phyloP scores from a whole-genome alignment of 257 asterid genomes.

The Penstemon davidsonii region DNA sequence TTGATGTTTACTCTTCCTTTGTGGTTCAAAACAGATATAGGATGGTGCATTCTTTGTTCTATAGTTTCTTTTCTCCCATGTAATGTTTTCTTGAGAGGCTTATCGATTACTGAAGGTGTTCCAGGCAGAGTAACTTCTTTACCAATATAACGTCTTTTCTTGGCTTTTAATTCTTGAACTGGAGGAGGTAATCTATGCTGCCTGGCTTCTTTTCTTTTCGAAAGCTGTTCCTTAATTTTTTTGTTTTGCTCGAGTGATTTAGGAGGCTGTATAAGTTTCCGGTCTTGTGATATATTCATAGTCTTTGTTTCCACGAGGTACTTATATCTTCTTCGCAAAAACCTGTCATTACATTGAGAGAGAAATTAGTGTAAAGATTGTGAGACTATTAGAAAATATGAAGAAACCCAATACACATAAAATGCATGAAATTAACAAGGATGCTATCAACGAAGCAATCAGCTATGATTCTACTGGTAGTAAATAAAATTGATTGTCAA shows the following conservation, averaged over 20 bases:
- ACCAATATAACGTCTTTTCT: conserved; percentile 35
- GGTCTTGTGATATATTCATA: conserved; percentile 33
- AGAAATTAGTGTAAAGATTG: conserved; percentile 6
- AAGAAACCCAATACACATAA: not conserved
- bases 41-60: conserved; percentile 9
- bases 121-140: conserved; percentile 34
- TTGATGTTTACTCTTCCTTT: conserved; percentile 37
- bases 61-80: conserved; percentile 34
- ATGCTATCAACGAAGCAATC: too few relatives aligned
- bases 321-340: conserved; percentile 44
- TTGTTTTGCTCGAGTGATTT: conserved; percentile 30
- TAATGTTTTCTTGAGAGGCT: conserved; percentile 32
- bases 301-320: conserved; percentile 48
- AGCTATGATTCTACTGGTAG: not conserved
- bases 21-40: conserved; percentile 32
- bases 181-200: conserved; percentile 47
- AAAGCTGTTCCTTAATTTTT: conserved; percentile 29
- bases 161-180: conserved; percentile 44
- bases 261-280: conserved; percentile 16
- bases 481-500: too few relatives aligned
- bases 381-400: not conserved
- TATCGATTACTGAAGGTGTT: conserved; percentile 23
- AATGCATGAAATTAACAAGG: too few relatives aligned
- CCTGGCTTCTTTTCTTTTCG: conserved; percentile 34
- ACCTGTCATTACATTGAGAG: conserved; percentile 34